These are phyloP conservation scores for Agrocybe praecox DNA, from an alignment of 768 basidiomycete species.

Conservation along the genomic window DNA sequence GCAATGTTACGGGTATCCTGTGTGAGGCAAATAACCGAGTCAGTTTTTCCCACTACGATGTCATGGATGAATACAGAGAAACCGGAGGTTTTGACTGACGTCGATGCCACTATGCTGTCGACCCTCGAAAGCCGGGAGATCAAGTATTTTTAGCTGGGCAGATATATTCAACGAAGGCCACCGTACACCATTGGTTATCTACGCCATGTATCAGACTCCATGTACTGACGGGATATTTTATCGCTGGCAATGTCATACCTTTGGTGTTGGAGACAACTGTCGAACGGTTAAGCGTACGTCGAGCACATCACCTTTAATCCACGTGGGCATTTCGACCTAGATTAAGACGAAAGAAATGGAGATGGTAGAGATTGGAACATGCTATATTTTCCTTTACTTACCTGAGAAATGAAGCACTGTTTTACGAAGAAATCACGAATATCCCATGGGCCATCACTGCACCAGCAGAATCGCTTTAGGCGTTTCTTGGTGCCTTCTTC, in stretches of 20 bases:
- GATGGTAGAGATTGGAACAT: slow-evolving; percentile 1
- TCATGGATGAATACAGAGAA: slow-evolving; percentile 17
- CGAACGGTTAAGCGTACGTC: slow-evolving; percentile 70
- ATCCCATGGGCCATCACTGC: slow-evolving; percentile 84
- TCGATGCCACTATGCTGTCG: slow-evolving; percentile 89
- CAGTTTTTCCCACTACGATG: slow-evolving; percentile 13
- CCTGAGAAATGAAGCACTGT: slow-evolving; percentile 87
- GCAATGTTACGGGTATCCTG: slow-evolving; percentile 92
- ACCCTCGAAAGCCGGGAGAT: slow-evolving; percentile 77
- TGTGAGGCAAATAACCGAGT: slow-evolving; percentile 19
- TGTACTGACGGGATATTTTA: neutral
- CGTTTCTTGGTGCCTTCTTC: slow-evolving; percentile 56
- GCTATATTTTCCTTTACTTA: slow-evolving; percentile 28
- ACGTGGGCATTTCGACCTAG: slow-evolving; percentile 69
- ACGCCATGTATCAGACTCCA: slow-evolving; percentile 8
- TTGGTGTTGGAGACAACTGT: slow-evolving; percentile 20
- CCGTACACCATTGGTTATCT: slow-evolving; percentile 27
- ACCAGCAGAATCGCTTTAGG: slow-evolving; percentile 75
- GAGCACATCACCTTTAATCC: slow-evolving; percentile 73
- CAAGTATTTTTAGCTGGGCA: slow-evolving; percentile 74
- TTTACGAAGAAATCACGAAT: slow-evolving; percentile 86
- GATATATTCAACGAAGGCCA: slow-evolving; percentile 62
- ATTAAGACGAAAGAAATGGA: slow-evolving; percentile 1
- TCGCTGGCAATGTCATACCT: slow-evolving; percentile 17
- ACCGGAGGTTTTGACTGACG: slow-evolving; percentile 50